Base-by-base conservation (phyloP, 2,329 filamentous ascomycete species). In the Fusarium mangiferae region DNA sequence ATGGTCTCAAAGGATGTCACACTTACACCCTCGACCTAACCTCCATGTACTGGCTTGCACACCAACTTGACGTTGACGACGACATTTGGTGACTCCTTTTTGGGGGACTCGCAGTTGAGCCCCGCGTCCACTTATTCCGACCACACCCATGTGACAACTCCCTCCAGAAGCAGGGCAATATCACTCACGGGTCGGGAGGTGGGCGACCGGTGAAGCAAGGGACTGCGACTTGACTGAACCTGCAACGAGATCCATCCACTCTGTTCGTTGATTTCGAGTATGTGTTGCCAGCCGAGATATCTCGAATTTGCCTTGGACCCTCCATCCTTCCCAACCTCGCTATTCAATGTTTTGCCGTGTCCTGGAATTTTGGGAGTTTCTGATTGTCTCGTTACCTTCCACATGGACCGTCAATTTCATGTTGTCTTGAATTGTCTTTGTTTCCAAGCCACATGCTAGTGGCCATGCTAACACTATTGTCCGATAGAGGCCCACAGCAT, bases 141-240 rank as follows among this genome's bases (percentile, higher is more conserved):
- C 60, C 67, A 66, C 67, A 44, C 69, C 76, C 75, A 78, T 77
- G 76, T 78, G 76, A 78, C 73, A 63, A 77, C 63, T 76, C 73
- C 62, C 74, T 73, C 51, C 51, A 55, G 24, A 69, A 66, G 72
- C 74, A 70, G 66, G 72, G 68, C 60, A 62, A 74, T 46, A 68
- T 67, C 62, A 68, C 71, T 72, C 72, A 68, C 45, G 62, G 51
- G 45, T 54, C 30, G 45, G 44, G 36, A 58, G 58, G 51, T 70
- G 59, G 62, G 70, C 70, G 52, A 67, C 73, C 67, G 68, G 69
- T 74, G 72, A 77, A 75, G 74, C 76, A 78, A 78, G 76, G 76
- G 76, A 69, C 56, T 58, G 49, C 41, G 55, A 68, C 66, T 70
- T 67, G 64, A 62, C 65, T 73, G 72, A 65, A 38, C 66, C 45